Evolutionary conservation across 805 yeast species (phyloP), one percentile per base, ranked within the genome.

Genomic region (Candida takata): DNA sequence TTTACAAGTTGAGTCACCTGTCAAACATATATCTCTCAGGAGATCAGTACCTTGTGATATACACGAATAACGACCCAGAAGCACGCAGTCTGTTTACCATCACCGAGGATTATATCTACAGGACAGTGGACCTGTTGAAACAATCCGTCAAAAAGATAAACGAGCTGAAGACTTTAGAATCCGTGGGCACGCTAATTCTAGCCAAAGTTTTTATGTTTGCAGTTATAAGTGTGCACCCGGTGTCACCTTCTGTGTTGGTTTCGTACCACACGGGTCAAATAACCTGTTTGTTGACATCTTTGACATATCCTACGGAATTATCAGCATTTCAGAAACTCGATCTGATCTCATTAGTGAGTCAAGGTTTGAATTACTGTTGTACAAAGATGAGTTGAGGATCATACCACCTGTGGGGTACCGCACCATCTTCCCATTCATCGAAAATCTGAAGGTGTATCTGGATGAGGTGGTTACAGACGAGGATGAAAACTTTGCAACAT

Each of bases 181-280:
- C 38, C 1, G 43, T 44, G 2, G 53, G 48, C 1, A 33, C 41
- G 6, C 25, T 47, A 4, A 29, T 49, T 15, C 37, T 49, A 9
- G 40, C 44, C 3, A 45, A 45, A 16, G 44, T 45, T 18, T 30
- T 49, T 6, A 29, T 51, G 5, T 51, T 47, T 34, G 44, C 48
- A 5, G 43, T 44, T 10, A 35, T 45, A 8, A 32, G 45, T 2
- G 42, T 45, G 2, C 54, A 48, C 32, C 54, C 55, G 8, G 36
- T 46, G 3, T 40, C 48, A 5, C 40, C 42, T 6, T 16, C 34
- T 1, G 30, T 49, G 1, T 26, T 47, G 14, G 29, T 37, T 4
- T 17, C 43, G 5, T 41, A 34, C 19, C 20, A 40, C n/a, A 40
- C n/a, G 43, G 43, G 10, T 31, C 43, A 9, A 33, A 42, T 13